A percentile compares a stretch with the other conserved stretches of the same genome.
Evolutionary conservation across 164 flowering plant species (phyloP).

Genomic region (Piper longum): DNA sequence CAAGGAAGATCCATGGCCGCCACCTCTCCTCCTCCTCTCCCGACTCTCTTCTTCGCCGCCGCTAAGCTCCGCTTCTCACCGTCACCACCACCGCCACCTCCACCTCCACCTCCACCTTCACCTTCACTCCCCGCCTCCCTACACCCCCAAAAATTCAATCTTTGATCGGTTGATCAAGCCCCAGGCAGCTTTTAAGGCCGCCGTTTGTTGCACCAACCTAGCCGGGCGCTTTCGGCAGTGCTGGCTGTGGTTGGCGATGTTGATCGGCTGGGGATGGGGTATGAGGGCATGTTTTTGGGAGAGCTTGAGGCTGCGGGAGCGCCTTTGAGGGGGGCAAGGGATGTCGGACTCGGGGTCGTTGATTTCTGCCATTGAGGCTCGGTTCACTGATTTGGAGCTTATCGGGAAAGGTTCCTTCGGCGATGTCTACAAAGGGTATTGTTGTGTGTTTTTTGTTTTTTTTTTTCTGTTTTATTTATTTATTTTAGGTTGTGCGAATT

Average conservation of each 20-base stretch:
- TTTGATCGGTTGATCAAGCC: not conserved
- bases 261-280: not conserved
- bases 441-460: conserved; percentile 1
- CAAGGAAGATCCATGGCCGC: conserved; percentile 4
- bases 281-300: not conserved
- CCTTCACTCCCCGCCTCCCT: not conserved
- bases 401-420: conserved; percentile 98
- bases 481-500: no score
- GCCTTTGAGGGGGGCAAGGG: not conserved
- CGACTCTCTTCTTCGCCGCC: not conserved
- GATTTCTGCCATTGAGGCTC: conserved; percentile 53
- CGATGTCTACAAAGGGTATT: conserved; percentile 90
- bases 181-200: not conserved
- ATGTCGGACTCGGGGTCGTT: conserved; percentile 68
- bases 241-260: not conserved
- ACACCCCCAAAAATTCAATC: not conserved
- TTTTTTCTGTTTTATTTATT: no score
- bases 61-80: no score
- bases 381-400: conserved; percentile 69
- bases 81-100: not conserved
- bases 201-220: conserved; percentile 4
- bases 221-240: not conserved
- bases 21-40: not conserved
- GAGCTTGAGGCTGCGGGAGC: not conserved
- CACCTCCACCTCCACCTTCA: no score